Percentiles rank a stretch among this genome's conserved stretches.
Conservation (phyloP, 2,329 filamentous ascomycete genomes). For the Nemania sp. region DNA sequence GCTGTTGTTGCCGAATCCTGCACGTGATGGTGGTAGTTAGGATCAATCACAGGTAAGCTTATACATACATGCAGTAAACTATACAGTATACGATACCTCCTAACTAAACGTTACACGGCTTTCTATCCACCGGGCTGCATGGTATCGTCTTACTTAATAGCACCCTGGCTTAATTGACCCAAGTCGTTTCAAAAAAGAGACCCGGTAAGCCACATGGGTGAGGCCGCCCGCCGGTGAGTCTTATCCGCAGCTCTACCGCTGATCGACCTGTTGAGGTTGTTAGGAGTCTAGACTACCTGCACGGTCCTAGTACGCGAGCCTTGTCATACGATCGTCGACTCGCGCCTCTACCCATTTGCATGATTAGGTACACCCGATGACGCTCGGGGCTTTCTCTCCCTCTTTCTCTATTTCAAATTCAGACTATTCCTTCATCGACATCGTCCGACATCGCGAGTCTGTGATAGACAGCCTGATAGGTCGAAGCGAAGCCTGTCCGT, state of each 20-base stretch:
- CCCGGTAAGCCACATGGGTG: neutral
- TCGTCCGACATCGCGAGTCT: neutral
- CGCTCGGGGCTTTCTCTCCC: neutral
- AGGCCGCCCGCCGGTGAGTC: neutral
- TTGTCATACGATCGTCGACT: conserved; percentile 4
- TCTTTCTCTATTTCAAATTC: conserved; percentile 5
- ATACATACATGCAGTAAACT: neutral
- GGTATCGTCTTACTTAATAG: neutral
- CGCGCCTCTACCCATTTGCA: neutral
- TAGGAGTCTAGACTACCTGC: neutral
- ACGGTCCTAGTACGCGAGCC: neutral
- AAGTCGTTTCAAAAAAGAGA: neutral
- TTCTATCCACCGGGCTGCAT: conserved; percentile 1
- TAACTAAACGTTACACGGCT: neutral
- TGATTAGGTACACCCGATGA: neutral
- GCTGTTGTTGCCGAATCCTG: neutral
- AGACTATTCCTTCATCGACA: neutral
- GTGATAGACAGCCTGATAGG: neutral
- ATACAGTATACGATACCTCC: neutral
- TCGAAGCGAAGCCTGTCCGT: neutral
- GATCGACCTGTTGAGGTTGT: neutral
- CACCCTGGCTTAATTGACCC: neutral
- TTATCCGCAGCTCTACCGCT: neutral
- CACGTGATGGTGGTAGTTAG: neutral
- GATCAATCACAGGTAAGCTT: neutral